A percentile compares a stretch with the other conserved stretches of the same genome.
phyloP scores from a whole-genome alignment of 768 basidiomycete genomes.

The Lepiota venenata region DNA sequence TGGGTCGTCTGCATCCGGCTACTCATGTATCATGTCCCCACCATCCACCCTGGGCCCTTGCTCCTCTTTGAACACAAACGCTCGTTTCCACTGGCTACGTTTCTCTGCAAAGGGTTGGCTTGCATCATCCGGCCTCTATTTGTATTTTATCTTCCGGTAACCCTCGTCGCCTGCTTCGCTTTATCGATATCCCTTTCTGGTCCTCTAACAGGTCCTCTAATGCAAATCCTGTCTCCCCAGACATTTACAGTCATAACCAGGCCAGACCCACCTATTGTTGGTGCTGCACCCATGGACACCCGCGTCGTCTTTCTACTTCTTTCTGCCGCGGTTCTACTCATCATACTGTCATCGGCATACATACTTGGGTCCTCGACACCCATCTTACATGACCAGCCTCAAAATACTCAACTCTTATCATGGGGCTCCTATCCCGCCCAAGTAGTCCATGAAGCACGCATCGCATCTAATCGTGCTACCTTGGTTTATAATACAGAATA shows the following conservation, averaged over 20 bases:
- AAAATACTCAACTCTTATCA: slow-evolving; percentile 2
- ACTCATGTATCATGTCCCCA: slow-evolving; percentile 43
- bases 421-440: slow-evolving; percentile 50
- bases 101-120: slow-evolving; percentile 36
- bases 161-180: slow-evolving; percentile 39
- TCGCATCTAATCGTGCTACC: slow-evolving; percentile 33
- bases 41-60: slow-evolving; percentile 36
- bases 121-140: slow-evolving; percentile 35
- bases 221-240: slow-evolving; percentile 15
- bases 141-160: slow-evolving; percentile 45
- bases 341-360: slow-evolving; percentile 32
- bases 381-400: slow-evolving; percentile 16
- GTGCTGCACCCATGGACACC: slow-evolving; percentile 44
- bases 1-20: slow-evolving; percentile 37
- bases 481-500: slow-evolving; percentile 31
- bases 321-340: slow-evolving; percentile 25
- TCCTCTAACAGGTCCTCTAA: slow-evolving; percentile 11
- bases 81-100: slow-evolving; percentile 41
- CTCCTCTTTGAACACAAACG: slow-evolving; percentile 35
- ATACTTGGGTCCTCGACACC: slow-evolving; percentile 24
- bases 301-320: slow-evolving; percentile 40
- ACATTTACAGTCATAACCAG: slow-evolving; percentile 5
- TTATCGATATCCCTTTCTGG: slow-evolving; percentile 48
- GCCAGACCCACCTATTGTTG: slow-evolving; percentile 6
- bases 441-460: slow-evolving; percentile 43